A percentile compares a stretch with the other conserved stretches of the same genome.
Conservation (phyloP, 306 rosid species). For the Styphnolobium japonicum region DNA sequence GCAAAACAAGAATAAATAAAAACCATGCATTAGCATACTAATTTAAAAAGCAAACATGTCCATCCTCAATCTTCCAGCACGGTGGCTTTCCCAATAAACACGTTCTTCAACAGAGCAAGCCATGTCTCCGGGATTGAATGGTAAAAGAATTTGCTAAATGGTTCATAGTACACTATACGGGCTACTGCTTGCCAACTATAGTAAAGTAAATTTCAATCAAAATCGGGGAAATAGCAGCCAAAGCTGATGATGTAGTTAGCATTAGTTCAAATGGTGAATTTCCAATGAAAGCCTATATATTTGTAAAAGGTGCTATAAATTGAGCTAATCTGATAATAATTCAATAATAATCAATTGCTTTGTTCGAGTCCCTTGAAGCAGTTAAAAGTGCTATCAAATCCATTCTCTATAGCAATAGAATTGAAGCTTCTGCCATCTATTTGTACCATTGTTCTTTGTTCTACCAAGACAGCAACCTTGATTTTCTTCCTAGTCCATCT, state of each 20-base stretch:
- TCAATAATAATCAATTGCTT: conserved; percentile 24
- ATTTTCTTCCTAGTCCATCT: conserved; percentile 7
- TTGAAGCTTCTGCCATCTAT: conserved; percentile 21
- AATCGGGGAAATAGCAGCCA: not conserved
- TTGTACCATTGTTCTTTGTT: conserved; percentile 14
- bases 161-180: not conserved
- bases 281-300: not conserved
- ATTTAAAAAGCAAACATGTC: too few relatives aligned
- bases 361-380: conserved; percentile 18
- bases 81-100: not conserved
- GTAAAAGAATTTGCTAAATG: not conserved
- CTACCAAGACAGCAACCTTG: not conserved
- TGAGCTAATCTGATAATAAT: not conserved
- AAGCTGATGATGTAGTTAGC: conserved; percentile 1
- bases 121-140: not conserved
- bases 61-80: too few relatives aligned
- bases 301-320: conserved; percentile 20
- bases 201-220: conserved; percentile 7
- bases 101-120: not conserved
- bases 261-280: conserved; percentile 12
- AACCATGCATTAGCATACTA: too few relatives aligned
- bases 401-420: not conserved
- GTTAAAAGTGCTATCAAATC: conserved; percentile 5
- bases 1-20: too few relatives aligned
- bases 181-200: not conserved